Evolutionary conservation across 345 rosid genomes (phyloP), one percentile per base, ranked within the genome.

Genomic region (Reutealis trisperma): DNA sequence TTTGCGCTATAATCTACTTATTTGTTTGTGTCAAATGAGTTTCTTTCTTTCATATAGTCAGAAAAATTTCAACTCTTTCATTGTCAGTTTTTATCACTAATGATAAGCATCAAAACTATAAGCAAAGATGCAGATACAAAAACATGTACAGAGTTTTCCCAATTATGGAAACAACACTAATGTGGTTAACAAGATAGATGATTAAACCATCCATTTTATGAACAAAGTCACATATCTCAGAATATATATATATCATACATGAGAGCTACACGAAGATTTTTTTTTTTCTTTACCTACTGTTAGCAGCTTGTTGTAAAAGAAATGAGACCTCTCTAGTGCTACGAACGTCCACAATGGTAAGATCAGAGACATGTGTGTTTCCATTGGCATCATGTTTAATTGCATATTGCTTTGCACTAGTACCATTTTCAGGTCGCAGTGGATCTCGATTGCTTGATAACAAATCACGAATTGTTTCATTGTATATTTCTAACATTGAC

Each of bases 401-500:
- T n/a, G 81, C 78, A 69, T 69, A 81, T 77, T 77, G 81, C 78
- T 81, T 81, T 30, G 76, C 84, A 5, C 37, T 64, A 15, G 86
- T 55, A 86, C 97, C 95, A 91, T 94, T 86, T 77, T 80, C 96
- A 61, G 78, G 70, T 63, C 92, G 76, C 37, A 84, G 71, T 47
- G 77, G 77, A 78, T 93, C 97, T 75, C 86, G 76, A 77, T 79
- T 91, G 65, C 93, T 85, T 34, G 95, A 84, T 83, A 96, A 84
- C 81, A 96, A 81, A 85, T 96, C 99, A 21, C 97, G 85, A 55
- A 96, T 88, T 3, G 97, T 86, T 88, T 96, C 99, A 37, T 96
- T 96, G 84, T 96, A 96, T 69, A 96, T 96, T 77, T 96, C 99
- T 85, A 96, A 83, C 99, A 96, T 93, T 21, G 99, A 93, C 44